A percentile compares a stretch with the other conserved stretches of the same genome.
These are phyloP conservation scores for Trifolium repens DNA, from an alignment of 306 rosid genomes.

Conservation along the genomic window DNA sequence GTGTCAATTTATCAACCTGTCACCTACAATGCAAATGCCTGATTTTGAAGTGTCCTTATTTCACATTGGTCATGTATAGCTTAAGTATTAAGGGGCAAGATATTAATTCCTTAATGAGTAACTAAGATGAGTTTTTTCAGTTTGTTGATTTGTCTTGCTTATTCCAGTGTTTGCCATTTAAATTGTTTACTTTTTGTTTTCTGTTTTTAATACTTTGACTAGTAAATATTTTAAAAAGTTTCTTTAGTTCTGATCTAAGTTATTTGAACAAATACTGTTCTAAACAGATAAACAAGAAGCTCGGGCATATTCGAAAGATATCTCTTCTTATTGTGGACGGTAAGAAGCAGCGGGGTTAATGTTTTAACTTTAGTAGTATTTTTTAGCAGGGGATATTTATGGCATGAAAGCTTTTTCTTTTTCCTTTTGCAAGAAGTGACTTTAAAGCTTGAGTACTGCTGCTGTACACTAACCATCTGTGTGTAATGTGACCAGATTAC, in stretches of 20 bases:
- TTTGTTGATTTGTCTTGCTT: constrained; percentile 31
- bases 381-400: constrained; percentile 16
- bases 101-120: constrained; percentile 5
- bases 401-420: constrained; percentile 29
- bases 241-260: constrained; percentile 1
- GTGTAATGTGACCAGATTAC: constrained; percentile 65
- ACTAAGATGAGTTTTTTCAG: constrained; percentile 26
- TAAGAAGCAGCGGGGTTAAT: constrained; percentile 40
- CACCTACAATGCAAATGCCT: constrained; percentile 1
- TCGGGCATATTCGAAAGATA: constrained; percentile 77
- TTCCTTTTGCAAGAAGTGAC: constrained; percentile 35
- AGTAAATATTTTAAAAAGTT: constrained; percentile 1
- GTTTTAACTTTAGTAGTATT: constrained; percentile 20
- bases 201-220: not conserved
- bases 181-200: constrained; percentile 5
- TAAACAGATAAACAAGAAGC: constrained; percentile 85
- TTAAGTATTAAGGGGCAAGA: constrained; percentile 10
- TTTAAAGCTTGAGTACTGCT: constrained; percentile 28
- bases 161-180: constrained; percentile 7
- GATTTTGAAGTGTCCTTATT: constrained; percentile 31
- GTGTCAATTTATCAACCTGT: not conserved
- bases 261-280: constrained; percentile 34
- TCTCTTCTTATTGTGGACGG: constrained; percentile 94
- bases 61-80: not conserved
- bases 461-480: constrained; percentile 50